Evolutionary conservation across 1,139 yeast species (phyloP).

Genomic region (Geotrichum cucujoidarum): DNA sequence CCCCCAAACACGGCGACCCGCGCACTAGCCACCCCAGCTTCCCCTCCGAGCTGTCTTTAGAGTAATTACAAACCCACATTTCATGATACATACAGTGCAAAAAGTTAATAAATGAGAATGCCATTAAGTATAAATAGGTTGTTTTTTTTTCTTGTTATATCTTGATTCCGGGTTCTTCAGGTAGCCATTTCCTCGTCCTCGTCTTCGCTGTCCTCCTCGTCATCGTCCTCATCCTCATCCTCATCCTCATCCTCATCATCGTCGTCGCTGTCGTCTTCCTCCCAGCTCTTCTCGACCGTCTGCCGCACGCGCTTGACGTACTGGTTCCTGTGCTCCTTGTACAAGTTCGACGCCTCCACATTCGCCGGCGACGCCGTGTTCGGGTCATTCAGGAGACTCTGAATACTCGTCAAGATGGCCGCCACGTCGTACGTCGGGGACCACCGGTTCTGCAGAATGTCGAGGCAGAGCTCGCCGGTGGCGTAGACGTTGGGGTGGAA

Average conservation of each 20-base stretch:
- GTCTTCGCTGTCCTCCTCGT: conserved; percentile 15
- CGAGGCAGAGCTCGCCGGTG: conserved; percentile 90
- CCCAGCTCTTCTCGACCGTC: conserved; percentile 65
- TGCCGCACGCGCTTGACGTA: conserved; percentile 87
- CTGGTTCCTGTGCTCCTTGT: conserved; percentile 91
- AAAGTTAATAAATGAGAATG: neutral
- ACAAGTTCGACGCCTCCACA: conserved; percentile 94
- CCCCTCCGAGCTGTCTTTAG: conserved; percentile 14
- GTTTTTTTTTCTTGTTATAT: neutral
- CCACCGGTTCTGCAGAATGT: conserved; percentile 95
- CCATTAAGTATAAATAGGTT: too few species aligned
- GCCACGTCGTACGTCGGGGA: conserved; percentile 98
- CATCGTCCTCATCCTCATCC: conserved; percentile 19
- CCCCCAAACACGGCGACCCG: conserved; percentile 33
- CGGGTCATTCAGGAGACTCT: conserved; percentile 85
- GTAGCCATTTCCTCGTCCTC: conserved; percentile 2
- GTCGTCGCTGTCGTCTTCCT: conserved; percentile 22
- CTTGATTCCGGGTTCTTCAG: too few species aligned
- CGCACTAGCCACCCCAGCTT: conserved; percentile 12
- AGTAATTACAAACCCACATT: neutral
- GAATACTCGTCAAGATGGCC: conserved; percentile 83
- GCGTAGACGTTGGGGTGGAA: conserved; percentile 98
- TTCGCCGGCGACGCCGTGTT: conserved; percentile 96
- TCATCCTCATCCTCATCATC: conserved; percentile 19
- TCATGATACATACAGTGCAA: neutral